Evolutionary conservation across 78 protist genomes (phyloP), one percentile per base, ranked within the genome.

Genomic region (Dictyostelium brefeldianum): DNA sequence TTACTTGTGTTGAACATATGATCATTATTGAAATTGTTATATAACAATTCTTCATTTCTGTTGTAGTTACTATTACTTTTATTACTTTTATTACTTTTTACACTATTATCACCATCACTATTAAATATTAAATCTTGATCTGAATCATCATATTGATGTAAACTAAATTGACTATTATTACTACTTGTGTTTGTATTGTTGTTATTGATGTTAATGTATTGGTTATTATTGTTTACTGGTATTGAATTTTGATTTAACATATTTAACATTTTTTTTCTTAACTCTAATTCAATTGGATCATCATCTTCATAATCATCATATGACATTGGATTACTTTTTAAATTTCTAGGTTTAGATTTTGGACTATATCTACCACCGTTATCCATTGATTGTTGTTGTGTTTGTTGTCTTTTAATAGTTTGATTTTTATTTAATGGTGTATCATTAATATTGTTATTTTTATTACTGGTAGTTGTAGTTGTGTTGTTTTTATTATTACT

Each of bases 261-360:
- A 27, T 82, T 75, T 9, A 53, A 29, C 92, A 85, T 85, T 25
- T 85, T 85, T 36, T 79, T 57, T 85, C 78, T 51, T 29, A 85
- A 57, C 22, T 85, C 92, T 48, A 20, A 43, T 62, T 85, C 92
- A 20, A 85, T 85, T n/a, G 92, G 92, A 62, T 85, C 92, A 7
- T 69, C 82, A 5, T 27, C 36, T 14, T 77, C 82, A 22, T 77
- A 18, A 36, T 70, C 78, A 41, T 62, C 70, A 62, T 62, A 62
- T 1, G 70, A 62, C 20, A 62, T 62, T 22, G 70, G 70, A 25
- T 62, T 62, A 62, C 70, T 62, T 12, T 62, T 62, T 22, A 70
- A 36, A 70, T 70, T 70, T 41, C 54, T 41, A 15, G 25, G 20
- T 41, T 41, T 41, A 4, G 25, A 17, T 41, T 41, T 41, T 70